Evolutionary conservation across 805 yeast genomes (phyloP).

Genomic region (Yarrowia sp.): DNA sequence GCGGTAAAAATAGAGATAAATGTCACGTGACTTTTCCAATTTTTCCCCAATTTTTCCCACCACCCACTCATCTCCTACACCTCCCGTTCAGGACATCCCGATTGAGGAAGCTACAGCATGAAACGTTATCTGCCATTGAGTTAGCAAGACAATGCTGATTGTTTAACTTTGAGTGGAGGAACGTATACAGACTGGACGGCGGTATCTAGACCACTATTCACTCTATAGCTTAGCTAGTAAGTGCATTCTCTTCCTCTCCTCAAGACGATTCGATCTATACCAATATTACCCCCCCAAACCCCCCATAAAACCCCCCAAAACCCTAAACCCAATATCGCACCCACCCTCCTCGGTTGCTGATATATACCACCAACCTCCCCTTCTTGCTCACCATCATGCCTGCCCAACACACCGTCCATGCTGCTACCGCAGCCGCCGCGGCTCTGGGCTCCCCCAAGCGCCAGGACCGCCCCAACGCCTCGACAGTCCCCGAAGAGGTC

Average conservation of each 20-base stretch:
- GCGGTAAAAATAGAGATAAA: not conserved
- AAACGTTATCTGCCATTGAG: conserved; percentile 7
- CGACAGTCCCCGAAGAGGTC: conserved; percentile 1
- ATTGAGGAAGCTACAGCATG: not conserved
- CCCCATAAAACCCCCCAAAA: not conserved
- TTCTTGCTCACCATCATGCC: not conserved
- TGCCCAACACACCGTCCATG: conserved; percentile 7
- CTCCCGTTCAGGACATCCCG: not conserved
- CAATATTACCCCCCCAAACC: not conserved
- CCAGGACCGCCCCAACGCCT: not conserved
- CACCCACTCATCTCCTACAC: too few species aligned
- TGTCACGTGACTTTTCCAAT: not conserved
- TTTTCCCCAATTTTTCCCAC: not conserved
- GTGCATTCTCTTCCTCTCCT: not conserved
- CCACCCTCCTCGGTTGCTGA: not conserved
- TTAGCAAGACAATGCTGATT: conserved; percentile 21
- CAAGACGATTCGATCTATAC: not conserved
- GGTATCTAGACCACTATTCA: not conserved
- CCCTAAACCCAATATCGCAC: too few species aligned
- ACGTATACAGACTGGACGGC: not conserved
- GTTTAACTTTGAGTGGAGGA: conserved; percentile 13
- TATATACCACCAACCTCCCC: not conserved
- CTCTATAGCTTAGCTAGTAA: not conserved
- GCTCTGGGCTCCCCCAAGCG: conserved; percentile 15
- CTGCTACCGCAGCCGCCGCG: conserved; percentile 23